A percentile compares a stretch with the other conserved stretches of the same genome.
Evolutionary conservation across 495 filamentous ascomycete species (phyloP).

Genomic region (Poronia punctata): DNA sequence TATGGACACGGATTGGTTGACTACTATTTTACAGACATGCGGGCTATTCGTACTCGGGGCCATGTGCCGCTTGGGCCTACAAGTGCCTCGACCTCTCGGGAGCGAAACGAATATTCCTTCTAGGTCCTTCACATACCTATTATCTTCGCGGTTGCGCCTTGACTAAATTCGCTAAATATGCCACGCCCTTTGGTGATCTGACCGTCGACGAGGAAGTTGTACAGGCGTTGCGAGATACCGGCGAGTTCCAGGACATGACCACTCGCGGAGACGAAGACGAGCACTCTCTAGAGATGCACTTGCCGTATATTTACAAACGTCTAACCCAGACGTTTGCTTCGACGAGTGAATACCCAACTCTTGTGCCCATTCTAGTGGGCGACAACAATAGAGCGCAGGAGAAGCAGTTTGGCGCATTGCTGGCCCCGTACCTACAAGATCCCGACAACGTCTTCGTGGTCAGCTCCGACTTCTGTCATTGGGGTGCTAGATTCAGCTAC

Average conservation of each 20-base stretch:
- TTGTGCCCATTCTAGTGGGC: constrained; percentile 89
- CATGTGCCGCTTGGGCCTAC: constrained; percentile 93
- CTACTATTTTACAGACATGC: constrained; percentile 61
- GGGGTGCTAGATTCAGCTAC: constrained; percentile 83
- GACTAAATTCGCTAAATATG: constrained; percentile 66
- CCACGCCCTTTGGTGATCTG: constrained; percentile 78
- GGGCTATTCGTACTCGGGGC: constrained; percentile 91
- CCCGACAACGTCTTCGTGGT: constrained; percentile 76
- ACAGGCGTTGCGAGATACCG: constrained; percentile 52
- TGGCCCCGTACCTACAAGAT: constrained; percentile 77
- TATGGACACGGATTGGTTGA: constrained; percentile 1
- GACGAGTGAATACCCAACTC: constrained; percentile 52
- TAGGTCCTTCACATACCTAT: constrained; percentile 89
- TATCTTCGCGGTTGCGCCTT: constrained; percentile 73
- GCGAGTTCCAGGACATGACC: constrained; percentile 70
- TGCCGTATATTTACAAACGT: constrained; percentile 89
- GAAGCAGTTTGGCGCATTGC: constrained; percentile 56
- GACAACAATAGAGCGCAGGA: constrained; percentile 60
- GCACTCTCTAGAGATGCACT: constrained; percentile 94
- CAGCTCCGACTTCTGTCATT: constrained; percentile 95
- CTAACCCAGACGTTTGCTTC: constrained; percentile 50
- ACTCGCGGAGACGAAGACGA: constrained; percentile 68
- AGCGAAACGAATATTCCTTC: constrained; percentile 84
- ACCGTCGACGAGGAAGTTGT: constrained; percentile 64
- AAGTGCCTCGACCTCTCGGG: constrained; percentile 73